Conservation (phyloP, 2,329 filamentous ascomycete genomes). For the Penicillium glabrum region DNA sequence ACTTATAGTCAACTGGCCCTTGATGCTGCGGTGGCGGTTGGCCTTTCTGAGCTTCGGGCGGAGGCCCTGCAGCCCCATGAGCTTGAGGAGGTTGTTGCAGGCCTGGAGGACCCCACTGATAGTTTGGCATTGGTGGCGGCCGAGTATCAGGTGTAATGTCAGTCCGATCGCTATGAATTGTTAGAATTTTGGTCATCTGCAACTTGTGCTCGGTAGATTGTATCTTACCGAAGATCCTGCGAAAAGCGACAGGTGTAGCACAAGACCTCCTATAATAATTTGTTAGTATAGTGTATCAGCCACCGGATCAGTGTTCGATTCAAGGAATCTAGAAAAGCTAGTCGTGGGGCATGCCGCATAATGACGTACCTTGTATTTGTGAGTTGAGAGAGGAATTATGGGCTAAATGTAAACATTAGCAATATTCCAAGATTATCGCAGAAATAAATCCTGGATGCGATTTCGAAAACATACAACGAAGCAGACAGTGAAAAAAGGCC, state of each 20-base stretch:
- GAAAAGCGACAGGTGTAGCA: constrained; percentile 40
- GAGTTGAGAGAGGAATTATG: constrained; percentile 37
- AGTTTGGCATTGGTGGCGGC: constrained; percentile 25
- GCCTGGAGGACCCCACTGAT: neutral
- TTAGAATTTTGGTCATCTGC: neutral
- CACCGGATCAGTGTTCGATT: neutral
- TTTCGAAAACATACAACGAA: constrained; percentile 35
- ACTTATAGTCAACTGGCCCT: constrained; percentile 25
- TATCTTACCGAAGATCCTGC: constrained; percentile 35
- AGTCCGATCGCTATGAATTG: constrained; percentile 31
- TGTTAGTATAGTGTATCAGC: neutral
- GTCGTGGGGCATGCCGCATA: neutral
- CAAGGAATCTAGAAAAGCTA: neutral
- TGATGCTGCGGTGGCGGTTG: constrained; percentile 12
- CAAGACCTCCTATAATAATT: constrained; percentile 33
- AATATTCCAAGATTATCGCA: neutral
- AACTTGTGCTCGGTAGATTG: neutral
- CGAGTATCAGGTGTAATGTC: constrained; percentile 39
- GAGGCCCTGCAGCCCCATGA: constrained; percentile 14
- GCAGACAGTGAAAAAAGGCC: constrained; percentile 49
- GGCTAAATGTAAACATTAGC: constrained; percentile 30
- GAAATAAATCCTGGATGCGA: neutral
- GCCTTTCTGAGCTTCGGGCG: neutral
- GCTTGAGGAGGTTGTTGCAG: constrained; percentile 19
- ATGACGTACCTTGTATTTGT: constrained; percentile 40